Conservation (phyloP, 2,329 filamentous ascomycete genomes). For the Xenosphaeropsis pyriputrescens region DNA sequence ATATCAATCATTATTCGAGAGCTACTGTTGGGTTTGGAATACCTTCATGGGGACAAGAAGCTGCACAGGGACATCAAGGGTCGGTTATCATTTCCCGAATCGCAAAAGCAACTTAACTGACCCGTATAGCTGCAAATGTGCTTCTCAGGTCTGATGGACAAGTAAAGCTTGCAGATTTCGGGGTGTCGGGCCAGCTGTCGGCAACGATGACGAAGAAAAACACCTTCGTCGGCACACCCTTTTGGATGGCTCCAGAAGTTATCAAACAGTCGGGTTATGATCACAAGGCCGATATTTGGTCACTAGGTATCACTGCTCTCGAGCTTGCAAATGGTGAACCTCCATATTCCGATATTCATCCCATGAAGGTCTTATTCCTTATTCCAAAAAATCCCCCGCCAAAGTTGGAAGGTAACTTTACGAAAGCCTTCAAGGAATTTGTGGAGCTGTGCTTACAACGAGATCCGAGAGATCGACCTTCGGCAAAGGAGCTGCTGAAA, state of each 20-base stretch:
- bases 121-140: constrained; percentile 69
- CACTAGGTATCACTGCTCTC: constrained; percentile 83
- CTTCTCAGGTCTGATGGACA: constrained; percentile 81
- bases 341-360: constrained; percentile 90
- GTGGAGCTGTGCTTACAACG: constrained; percentile 72
- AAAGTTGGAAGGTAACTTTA: constrained; percentile 65
- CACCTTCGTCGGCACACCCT: constrained; percentile 93
- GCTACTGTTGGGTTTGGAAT: constrained; percentile 77
- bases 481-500: constrained; percentile 72
- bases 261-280: constrained; percentile 98
- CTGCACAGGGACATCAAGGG: constrained; percentile 93
- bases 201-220: constrained; percentile 99
- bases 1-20: constrained; percentile 93
- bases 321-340: constrained; percentile 87
- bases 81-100: constrained; percentile 21
- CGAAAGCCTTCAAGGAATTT: constrained; percentile 72
- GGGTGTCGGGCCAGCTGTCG: constrained; percentile 88
- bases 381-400: constrained; percentile 92
- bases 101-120: no score
- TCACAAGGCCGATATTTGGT: constrained; percentile 97
- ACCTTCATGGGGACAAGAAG: constrained; percentile 90
- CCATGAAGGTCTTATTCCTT: constrained; percentile 94
- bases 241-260: constrained; percentile 99
- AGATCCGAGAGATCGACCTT: constrained; percentile 78
- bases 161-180: constrained; percentile 94